These are phyloP conservation scores for Schrenkiella parvula DNA, from an alignment of 345 rosid genomes.

Conservation along the genomic window DNA sequence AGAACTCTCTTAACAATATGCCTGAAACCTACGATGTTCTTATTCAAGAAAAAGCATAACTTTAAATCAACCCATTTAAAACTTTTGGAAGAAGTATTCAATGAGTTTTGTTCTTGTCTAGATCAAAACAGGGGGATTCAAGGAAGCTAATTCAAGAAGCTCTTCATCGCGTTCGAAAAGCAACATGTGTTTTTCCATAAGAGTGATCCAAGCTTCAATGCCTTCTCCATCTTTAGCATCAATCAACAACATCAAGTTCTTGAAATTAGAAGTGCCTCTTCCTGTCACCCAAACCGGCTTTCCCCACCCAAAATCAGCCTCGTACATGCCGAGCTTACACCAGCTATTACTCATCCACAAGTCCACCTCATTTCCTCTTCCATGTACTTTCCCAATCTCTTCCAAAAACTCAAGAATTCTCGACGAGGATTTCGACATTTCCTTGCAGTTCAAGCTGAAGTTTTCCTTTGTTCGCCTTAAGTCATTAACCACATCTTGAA, in stretches of 20 bases:
- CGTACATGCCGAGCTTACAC: slow-evolving; percentile 40
- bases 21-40: not conserved
- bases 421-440: not conserved
- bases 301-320: slow-evolving; percentile 59
- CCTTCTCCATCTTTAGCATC: slow-evolving; percentile 40
- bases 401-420: not conserved
- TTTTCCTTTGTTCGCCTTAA: slow-evolving; percentile 10
- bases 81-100: not conserved
- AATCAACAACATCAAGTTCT: slow-evolving; percentile 34
- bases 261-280: slow-evolving; percentile 22
- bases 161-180: slow-evolving; percentile 22
- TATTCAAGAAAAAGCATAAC: not conserved
- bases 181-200: slow-evolving; percentile 29
- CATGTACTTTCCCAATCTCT: slow-evolving; percentile 7
- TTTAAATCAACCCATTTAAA: not conserved
- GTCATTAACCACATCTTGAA: slow-evolving; percentile 25
- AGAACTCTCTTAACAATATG: no score
- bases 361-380: slow-evolving; percentile 22
- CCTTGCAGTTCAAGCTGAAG: not conserved
- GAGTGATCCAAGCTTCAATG: slow-evolving; percentile 48
- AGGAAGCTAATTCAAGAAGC: slow-evolving; percentile 29
- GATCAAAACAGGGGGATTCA: slow-evolving; percentile 28
- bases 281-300: slow-evolving; percentile 42
- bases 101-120: slow-evolving; percentile 7
- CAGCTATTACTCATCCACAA: slow-evolving; percentile 37